Evolutionary conservation across 163 green algal species (phyloP).

Genomic region (Scenedesmus sp.): DNA sequence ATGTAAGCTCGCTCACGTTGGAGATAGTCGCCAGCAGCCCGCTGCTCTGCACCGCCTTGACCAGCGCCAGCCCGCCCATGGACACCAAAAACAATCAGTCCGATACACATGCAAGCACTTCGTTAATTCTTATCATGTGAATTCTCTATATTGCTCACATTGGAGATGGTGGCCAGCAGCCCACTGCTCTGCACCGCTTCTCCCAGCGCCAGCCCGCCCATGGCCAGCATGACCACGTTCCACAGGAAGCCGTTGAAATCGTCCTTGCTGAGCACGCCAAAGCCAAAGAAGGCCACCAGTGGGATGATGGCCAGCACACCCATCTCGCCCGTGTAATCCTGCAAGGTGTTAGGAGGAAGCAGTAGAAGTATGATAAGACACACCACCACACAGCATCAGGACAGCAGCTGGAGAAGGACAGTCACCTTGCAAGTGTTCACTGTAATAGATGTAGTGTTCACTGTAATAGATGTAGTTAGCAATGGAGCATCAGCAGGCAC

Average conservation of each 20-base stretch:
- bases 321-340: constrained; percentile 74
- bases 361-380: not conserved
- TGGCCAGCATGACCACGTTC: constrained; percentile 89
- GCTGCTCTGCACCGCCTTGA: constrained; percentile 76
- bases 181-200: constrained; percentile 79
- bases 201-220: constrained; percentile 81
- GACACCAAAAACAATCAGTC: constrained; percentile 65
- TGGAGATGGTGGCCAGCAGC: constrained; percentile 71
- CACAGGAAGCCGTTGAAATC: constrained; percentile 88
- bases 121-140: too few relatives aligned
- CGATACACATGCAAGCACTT: too few relatives aligned
- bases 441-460: too few relatives aligned
- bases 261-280: constrained; percentile 82
- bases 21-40: constrained; percentile 76
- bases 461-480: too few relatives aligned
- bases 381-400: not conserved
- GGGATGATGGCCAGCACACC: constrained; percentile 82
- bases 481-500: too few relatives aligned
- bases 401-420: not conserved
- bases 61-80: constrained; percentile 81
- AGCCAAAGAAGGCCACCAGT: constrained; percentile 84
- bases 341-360: not conserved
- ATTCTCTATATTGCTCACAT: not conserved
- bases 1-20: not conserved
- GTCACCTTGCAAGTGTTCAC: not conserved